Evolutionary conservation across 768 basidiomycete species (phyloP).

Genomic region (Symmetrospora coprosmae): DNA sequence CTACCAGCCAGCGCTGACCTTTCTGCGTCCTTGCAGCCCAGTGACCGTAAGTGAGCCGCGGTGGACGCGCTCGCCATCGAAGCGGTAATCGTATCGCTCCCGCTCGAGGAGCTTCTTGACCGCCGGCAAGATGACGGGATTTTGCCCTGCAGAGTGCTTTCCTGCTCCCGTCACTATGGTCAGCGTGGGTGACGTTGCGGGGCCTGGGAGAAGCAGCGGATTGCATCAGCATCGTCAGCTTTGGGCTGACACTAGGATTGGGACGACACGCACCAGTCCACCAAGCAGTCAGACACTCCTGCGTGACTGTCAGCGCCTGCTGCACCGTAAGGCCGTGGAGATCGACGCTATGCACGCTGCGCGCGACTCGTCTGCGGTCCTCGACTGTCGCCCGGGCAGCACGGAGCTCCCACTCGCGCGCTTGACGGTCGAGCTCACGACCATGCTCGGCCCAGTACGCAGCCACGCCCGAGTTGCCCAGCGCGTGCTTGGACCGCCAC

Average conservation of each 20-base stretch:
- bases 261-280: conserved; percentile 22
- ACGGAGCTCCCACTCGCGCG: conserved; percentile 36
- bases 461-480: conserved; percentile 32
- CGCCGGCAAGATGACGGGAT: conserved; percentile 28
- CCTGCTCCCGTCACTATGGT: conserved; percentile 32
- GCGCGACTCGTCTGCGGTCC: conserved; percentile 30
- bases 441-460: conserved; percentile 38
- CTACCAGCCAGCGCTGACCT: no score
- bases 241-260: background rate
- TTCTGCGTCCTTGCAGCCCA: conserved; percentile 13
- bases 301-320: conserved; percentile 28
- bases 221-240: background rate
- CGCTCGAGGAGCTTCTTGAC: conserved; percentile 30
- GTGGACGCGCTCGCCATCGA: conserved; percentile 10
- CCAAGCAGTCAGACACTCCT: conserved; percentile 28
- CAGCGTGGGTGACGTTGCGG: conserved; percentile 12
- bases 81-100: conserved; percentile 23
- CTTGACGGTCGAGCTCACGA: conserved; percentile 32
- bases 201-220: background rate
- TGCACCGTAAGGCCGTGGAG: conserved; percentile 29
- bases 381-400: conserved; percentile 36
- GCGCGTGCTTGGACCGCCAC: conserved; percentile 29
- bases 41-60: conserved; percentile 6
- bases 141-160: conserved; percentile 27
- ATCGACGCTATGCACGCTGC: conserved; percentile 25